A percentile compares a stretch with the other conserved stretches of the same genome.
Conservation (phyloP, 306 rosid species). For the Lathyrus oleraceus region DNA sequence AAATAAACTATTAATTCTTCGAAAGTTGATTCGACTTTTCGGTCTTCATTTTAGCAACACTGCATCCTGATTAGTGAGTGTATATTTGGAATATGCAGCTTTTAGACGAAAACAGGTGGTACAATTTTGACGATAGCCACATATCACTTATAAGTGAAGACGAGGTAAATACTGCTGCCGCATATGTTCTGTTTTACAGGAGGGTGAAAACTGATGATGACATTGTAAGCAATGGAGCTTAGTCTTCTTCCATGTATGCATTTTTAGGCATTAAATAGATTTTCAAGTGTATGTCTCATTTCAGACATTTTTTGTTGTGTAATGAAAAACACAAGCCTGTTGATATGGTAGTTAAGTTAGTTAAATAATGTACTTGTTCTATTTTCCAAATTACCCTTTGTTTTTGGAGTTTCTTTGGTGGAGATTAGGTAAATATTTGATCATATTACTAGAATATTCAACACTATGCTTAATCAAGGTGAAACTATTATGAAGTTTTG, state of each 20-base stretch:
- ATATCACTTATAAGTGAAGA: constrained; percentile 88
- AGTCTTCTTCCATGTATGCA: constrained; percentile 37
- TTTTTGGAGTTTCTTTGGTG: constrained; percentile 12
- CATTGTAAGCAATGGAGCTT: constrained; percentile 57
- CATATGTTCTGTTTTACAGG: constrained; percentile 92
- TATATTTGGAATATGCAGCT: constrained; percentile 54
- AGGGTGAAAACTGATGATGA: constrained; percentile 66
- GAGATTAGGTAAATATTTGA: background rate
- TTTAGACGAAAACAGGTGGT: constrained; percentile 90
- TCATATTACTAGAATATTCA: background rate
- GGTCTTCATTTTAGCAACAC: constrained; percentile 17
- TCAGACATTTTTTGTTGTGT: constrained; percentile 17
- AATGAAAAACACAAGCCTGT: constrained; percentile 28
- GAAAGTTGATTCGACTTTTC: constrained; percentile 2
- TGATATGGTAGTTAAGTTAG: constrained; percentile 32
- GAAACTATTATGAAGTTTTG: constrained; percentile 1
- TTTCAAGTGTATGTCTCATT: constrained; percentile 27
- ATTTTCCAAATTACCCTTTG: constrained; percentile 1
- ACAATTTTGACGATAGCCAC: constrained; percentile 89
- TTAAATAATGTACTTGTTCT: constrained; percentile 20
- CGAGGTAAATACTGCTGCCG: constrained; percentile 87
- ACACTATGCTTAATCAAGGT: background rate
- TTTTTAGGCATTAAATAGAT: constrained; percentile 35
- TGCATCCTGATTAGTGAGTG: background rate
- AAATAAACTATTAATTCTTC: constrained; percentile 28